Percentiles rank a stretch among this genome's conserved stretches.
phyloP scores from a whole-genome alignment of 176 grass and related monocot genomes.

The Oryza meridionalis region DNA sequence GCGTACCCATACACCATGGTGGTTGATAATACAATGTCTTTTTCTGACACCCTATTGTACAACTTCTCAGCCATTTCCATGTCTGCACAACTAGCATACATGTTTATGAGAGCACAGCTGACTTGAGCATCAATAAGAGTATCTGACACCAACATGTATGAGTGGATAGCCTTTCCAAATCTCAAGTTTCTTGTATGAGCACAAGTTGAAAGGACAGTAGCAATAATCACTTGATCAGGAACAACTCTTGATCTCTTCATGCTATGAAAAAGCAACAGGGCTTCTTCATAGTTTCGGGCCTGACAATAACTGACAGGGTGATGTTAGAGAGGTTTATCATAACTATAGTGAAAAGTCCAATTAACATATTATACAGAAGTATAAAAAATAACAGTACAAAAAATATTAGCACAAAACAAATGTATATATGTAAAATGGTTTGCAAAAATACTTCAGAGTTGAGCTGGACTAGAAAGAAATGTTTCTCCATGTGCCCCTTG shows the following conservation, averaged over 20 bases:
- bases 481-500: no score
- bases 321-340: slow-evolving; percentile 37
- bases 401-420: not conserved
- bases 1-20: slow-evolving; percentile 77
- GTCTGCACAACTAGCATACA: slow-evolving; percentile 68
- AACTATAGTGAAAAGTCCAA: slow-evolving; percentile 21
- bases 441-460: not conserved
- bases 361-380: not conserved
- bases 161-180: slow-evolving; percentile 60
- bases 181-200: slow-evolving; percentile 48
- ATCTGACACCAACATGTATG: slow-evolving; percentile 66
- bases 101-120: slow-evolving; percentile 67
- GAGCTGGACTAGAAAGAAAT: no score
- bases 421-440: not conserved
- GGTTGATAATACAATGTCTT: slow-evolving; percentile 65
- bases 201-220: slow-evolving; percentile 73
- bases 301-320: slow-evolving; percentile 71
- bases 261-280: slow-evolving; percentile 66
- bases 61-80: slow-evolving; percentile 68
- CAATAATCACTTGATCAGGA: slow-evolving; percentile 73
- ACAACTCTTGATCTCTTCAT: slow-evolving; percentile 76
- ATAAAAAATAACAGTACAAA: not conserved
- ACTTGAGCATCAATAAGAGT: slow-evolving; percentile 49
- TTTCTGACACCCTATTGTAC: slow-evolving; percentile 52
- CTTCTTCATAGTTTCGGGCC: slow-evolving; percentile 59